Evolutionary conservation across 805 yeast genomes (phyloP), one percentile per base, ranked within the genome.

Genomic region (Candida stauntonica): DNA sequence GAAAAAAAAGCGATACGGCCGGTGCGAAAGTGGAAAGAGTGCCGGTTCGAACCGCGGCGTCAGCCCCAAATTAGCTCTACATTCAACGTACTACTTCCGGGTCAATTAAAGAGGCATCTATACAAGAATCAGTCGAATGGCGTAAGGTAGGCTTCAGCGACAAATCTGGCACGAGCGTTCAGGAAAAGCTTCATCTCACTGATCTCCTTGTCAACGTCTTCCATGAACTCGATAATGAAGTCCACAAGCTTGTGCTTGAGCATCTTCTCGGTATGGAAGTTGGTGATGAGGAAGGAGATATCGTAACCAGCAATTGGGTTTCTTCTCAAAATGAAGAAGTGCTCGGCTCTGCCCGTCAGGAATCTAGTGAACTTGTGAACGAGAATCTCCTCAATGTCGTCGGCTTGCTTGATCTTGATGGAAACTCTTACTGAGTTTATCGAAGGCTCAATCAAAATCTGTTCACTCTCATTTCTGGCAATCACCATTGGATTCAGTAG

Each of bases 171-270:
- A 59, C 99, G 78, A 12, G 99, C 96, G 58, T 93, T 93, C 61
- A 93, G 75, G 62, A 91, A 93, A 62, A 93, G 73, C 66, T 93
- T 93, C 95, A 93, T 93, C 62, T 93, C 99, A 63, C 96, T 86
- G 57, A 93, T 93, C 64, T 93, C 99, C 68, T 88, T 91, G 63
- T 93, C 99, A 15, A 93, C 99, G 57, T 89, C 99, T 63, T 93
- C 98, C 98, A 93, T 89, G 62, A 93, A 93, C 67, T 93, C 98
- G 51, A 93, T 87, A 51, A 93, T 89, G 62, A 93, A 93, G 63
- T 93, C 99, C 31, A 93, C 95, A 53, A 93, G 74, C 65, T 93
- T 93, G 54, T 83, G 89, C 67, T 93, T 91, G 66, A 89, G 75
- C 96, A 93, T 87, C 49, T 83, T 82, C 62, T 91, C 96, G 9